phyloP scores from a whole-genome alignment of 2,329 filamentous ascomycete species.

The Cryphonectria radicalis region DNA sequence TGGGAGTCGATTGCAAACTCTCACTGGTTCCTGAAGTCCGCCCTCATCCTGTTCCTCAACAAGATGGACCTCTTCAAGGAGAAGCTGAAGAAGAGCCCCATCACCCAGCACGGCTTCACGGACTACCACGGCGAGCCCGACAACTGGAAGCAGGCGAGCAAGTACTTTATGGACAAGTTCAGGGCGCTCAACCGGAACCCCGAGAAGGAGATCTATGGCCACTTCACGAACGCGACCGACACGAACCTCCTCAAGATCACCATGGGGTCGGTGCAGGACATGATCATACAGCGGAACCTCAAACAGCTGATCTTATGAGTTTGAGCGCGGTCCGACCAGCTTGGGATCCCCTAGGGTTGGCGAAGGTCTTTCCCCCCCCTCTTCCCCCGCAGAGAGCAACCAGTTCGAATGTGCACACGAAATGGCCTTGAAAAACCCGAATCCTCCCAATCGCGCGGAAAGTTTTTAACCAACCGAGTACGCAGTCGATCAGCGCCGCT shows the following conservation, averaged over 20 bases:
- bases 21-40: slow-evolving; percentile 82
- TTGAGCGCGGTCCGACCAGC: slow-evolving; percentile 29
- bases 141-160: slow-evolving; percentile 75
- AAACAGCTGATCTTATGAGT: slow-evolving; percentile 74
- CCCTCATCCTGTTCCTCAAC: slow-evolving; percentile 83
- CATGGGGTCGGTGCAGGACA: slow-evolving; percentile 84
- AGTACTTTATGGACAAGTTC: slow-evolving; percentile 85
- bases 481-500: slow-evolving; percentile 30
- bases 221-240: slow-evolving; percentile 66
- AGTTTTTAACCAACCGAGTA: slow-evolving; percentile 22
- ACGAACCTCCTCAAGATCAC: slow-evolving; percentile 83
- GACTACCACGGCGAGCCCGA: slow-evolving; percentile 75
- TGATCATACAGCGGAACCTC: slow-evolving; percentile 83
- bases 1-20: slow-evolving; percentile 87
- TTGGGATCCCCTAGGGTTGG: slow-evolving; percentile 19
- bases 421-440: slow-evolving; percentile 16
- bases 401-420: background rate
- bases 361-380: slow-evolving; percentile 12
- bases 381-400: background rate
- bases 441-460: slow-evolving; percentile 22
- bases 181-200: slow-evolving; percentile 72
- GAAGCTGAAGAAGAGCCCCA: slow-evolving; percentile 72
- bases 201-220: slow-evolving; percentile 66
- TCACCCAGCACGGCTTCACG: slow-evolving; percentile 75
- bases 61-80: slow-evolving; percentile 86